These are phyloP conservation scores for Pugionium cornutum DNA, from an alignment of 345 rosid genomes.

Conservation along the genomic window DNA sequence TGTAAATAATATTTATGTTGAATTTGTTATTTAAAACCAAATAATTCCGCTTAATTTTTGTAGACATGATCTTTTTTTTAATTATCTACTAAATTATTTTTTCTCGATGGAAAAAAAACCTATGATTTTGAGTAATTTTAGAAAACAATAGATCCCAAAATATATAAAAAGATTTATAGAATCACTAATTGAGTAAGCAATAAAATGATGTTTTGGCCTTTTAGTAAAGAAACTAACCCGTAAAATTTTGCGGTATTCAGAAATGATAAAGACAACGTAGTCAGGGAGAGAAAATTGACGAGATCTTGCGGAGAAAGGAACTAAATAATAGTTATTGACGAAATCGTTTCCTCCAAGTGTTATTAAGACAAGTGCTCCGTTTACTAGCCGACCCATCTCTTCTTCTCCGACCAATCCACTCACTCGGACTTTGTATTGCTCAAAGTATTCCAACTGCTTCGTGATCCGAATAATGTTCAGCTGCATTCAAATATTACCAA, in stretches of 20 bases:
- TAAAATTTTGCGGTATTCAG: constrained; percentile 80
- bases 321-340: constrained; percentile 83
- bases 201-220: not conserved
- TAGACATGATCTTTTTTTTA: too few species aligned
- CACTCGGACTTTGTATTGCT: constrained; percentile 65
- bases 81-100: too few species aligned
- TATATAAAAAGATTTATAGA: too few species aligned
- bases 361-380: constrained; percentile 60
- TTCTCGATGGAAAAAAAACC: too few species aligned
- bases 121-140: too few species aligned
- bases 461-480: constrained; percentile 66
- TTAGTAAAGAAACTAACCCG: constrained; percentile 26
- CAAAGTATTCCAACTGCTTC: constrained; percentile 61
- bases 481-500: constrained; percentile 42
- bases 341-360: constrained; percentile 89
- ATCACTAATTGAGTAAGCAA: too few species aligned
- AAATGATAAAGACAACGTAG: constrained; percentile 63
- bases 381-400: constrained; percentile 53
- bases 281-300: constrained; percentile 72
- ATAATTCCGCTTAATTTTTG: too few species aligned
- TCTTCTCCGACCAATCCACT: constrained; percentile 54
- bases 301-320: constrained; percentile 81
- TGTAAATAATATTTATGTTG: too few species aligned
- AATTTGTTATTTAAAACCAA: too few species aligned
- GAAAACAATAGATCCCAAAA: too few species aligned